phyloP scores from a whole-genome alignment of 768 basidiomycete genomes.

The Trametes punicea region DNA sequence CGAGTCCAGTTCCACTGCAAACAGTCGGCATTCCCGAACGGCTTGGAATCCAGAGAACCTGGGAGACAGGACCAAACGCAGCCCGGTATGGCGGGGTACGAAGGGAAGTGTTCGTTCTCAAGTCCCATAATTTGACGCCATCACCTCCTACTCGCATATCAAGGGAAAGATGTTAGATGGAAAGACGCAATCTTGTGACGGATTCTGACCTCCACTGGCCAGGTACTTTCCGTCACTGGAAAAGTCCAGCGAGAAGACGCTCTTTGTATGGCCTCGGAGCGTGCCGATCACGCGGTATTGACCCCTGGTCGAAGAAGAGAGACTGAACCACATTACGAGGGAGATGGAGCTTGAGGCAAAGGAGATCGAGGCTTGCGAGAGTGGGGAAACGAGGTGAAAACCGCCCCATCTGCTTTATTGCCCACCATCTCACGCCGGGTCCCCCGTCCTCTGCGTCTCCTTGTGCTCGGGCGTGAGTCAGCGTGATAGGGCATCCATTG shows the following conservation, averaged over 20 bases:
- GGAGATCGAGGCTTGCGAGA: neutral
- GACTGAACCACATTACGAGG: neutral
- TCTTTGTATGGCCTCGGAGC: neutral
- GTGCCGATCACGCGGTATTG: neutral
- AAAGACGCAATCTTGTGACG: too few species aligned
- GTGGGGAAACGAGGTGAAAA: too few species aligned
- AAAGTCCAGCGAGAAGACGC: neutral
- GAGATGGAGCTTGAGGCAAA: neutral
- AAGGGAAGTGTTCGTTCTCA: neutral
- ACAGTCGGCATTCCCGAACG: too few species aligned
- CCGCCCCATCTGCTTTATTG: too few species aligned
- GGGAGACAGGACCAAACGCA: neutral
- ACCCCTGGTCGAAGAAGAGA: neutral
- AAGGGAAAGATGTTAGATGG: neutral
- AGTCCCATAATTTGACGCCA: neutral
- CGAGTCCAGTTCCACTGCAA: too few species aligned
- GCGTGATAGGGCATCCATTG: too few species aligned
- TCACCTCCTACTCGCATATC: neutral
- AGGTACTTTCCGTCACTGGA: neutral
- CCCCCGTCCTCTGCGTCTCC: too few species aligned
- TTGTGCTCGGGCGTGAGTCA: too few species aligned
- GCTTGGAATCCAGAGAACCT: too few species aligned
- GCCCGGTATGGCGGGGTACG: neutral
- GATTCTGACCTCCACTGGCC: neutral
- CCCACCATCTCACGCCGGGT: too few species aligned